These are phyloP conservation scores for Betula pendula DNA, from an alignment of 306 rosid species.

Conservation along the genomic window DNA sequence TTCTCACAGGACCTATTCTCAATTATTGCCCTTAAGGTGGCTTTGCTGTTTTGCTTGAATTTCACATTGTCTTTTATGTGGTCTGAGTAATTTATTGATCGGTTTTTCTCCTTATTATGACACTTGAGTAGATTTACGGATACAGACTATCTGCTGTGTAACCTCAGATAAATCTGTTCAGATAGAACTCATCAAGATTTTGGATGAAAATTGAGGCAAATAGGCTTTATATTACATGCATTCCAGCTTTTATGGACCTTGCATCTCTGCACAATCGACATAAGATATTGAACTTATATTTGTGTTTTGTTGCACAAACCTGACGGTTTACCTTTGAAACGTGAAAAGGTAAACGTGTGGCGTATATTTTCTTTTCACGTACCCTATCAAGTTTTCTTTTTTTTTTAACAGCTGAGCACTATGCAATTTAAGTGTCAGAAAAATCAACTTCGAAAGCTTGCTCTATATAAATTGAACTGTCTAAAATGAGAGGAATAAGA, in stretches of 20 bases:
- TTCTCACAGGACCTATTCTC: not conserved
- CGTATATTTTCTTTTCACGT: too few species aligned
- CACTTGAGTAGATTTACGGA: not conserved
- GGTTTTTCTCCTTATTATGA: not conserved
- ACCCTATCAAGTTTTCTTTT: too few species aligned
- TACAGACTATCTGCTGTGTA: not conserved
- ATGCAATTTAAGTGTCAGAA: too few species aligned
- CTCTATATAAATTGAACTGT: not conserved
- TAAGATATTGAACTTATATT: not conserved
- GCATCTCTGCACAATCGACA: not conserved
- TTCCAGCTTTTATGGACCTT: not conserved
- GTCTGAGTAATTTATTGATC: conserved; percentile 4
- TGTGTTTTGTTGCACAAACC: not conserved
- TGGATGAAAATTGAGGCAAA: conserved; percentile 2
- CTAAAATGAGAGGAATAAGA: not conserved
- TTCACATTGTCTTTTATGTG: not conserved
- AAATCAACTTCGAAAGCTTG: too few species aligned
- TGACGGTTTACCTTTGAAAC: too few species aligned
- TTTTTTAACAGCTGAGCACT: too few species aligned
- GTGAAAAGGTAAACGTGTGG: too few species aligned
- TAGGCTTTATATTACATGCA: not conserved
- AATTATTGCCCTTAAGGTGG: not conserved
- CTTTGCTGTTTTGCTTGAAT: not conserved
- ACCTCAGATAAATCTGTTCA: conserved; percentile 4
- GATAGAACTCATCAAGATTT: conserved; percentile 2